Conservation (phyloP, 2,329 filamentous ascomycete genomes). For the Dactylellina cionopaga region DNA sequence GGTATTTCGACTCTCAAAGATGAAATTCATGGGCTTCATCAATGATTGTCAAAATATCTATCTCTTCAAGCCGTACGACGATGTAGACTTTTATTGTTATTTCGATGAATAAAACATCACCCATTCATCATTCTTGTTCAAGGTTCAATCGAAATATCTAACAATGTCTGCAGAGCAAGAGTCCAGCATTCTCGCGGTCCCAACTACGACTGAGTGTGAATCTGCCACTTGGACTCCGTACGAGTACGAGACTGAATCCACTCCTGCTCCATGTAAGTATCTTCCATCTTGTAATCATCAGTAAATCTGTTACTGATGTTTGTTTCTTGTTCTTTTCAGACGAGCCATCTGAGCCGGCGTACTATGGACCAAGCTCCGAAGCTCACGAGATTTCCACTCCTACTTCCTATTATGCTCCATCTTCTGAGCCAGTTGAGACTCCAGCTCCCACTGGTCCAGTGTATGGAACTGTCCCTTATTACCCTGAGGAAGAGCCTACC, state of each 20-base stretch:
- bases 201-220: conserved; percentile 45
- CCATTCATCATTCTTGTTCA: too few species aligned
- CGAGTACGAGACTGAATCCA: conserved; percentile 24
- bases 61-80: too few species aligned
- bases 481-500: conserved; percentile 38
- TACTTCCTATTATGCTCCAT: conserved; percentile 14
- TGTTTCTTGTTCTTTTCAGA: conserved; percentile 10
- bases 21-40: too few species aligned
- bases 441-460: conserved; percentile 24
- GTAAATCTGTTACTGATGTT: neutral
- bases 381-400: conserved; percentile 26
- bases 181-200: conserved; percentile 25
- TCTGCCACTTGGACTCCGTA: conserved; percentile 42
- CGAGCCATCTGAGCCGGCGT: conserved; percentile 10
- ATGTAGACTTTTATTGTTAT: too few species aligned
- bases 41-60: too few species aligned
- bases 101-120: too few species aligned
- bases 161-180: conserved; percentile 22
- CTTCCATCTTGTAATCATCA: neutral
- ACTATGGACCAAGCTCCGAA: conserved; percentile 21
- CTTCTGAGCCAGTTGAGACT: conserved; percentile 36
- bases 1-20: too few species aligned
- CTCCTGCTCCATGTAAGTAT: conserved; percentile 39
- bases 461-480: conserved; percentile 19
- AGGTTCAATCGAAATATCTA: conserved; percentile 1